Percentiles rank a stretch among this genome's conserved stretches.
Conservation (phyloP, 2,329 filamentous ascomycete genomes). For the Aureobasidium sp. region DNA sequence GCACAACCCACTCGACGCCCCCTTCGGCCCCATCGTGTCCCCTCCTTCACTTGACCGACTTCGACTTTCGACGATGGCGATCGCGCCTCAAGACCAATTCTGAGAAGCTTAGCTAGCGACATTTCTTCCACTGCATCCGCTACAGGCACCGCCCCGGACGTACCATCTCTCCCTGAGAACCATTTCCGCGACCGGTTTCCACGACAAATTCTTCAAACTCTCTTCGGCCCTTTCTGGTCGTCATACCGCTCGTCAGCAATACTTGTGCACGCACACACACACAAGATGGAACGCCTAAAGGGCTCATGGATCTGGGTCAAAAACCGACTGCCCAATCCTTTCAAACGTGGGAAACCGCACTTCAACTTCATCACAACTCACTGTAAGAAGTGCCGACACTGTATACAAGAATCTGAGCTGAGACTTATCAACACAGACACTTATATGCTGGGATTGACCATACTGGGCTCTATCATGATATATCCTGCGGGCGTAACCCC, state of each 20-base stretch:
- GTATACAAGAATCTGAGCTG: background rate
- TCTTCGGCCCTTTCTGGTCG: background rate
- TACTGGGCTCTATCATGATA: slow-evolving; percentile 69
- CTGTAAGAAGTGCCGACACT: slow-evolving; percentile 44
- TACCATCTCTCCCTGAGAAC: background rate
- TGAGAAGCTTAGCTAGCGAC: slow-evolving; percentile 6
- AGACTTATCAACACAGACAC: slow-evolving; percentile 46
- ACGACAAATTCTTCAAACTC: background rate
- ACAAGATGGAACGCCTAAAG: slow-evolving; percentile 17
- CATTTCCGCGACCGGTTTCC: no score
- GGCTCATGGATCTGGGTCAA: slow-evolving; percentile 17
- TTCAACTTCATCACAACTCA: slow-evolving; percentile 78
- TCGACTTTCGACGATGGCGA: slow-evolving; percentile 7
- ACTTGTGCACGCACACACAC: no score
- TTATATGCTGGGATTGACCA: slow-evolving; percentile 65
- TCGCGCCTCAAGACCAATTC: background rate
- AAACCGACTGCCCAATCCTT: slow-evolving; percentile 14
- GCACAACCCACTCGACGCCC: background rate
- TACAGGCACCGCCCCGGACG: background rate
- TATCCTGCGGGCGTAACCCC: slow-evolving; percentile 54
- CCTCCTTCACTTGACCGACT: background rate
- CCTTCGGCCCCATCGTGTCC: background rate
- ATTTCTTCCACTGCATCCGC: background rate
- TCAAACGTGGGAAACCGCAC: slow-evolving; percentile 41
- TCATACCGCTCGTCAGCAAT: slow-evolving; percentile 1